These are phyloP conservation scores for Saxispiralis lemnorum DNA, from an alignment of 495 filamentous ascomycete species.

Conservation along the genomic window DNA sequence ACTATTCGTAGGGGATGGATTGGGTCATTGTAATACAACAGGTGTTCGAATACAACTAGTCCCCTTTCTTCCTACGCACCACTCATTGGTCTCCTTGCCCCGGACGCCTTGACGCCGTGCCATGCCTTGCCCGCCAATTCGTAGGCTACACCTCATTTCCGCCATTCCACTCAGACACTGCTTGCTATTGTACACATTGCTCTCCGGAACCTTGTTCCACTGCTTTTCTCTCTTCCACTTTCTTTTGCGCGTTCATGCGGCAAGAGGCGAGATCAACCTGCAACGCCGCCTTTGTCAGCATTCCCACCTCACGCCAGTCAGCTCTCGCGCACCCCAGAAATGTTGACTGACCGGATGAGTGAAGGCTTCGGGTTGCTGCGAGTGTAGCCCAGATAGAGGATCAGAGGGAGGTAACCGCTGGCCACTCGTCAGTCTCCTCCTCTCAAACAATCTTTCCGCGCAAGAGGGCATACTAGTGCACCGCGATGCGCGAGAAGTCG, in stretches of 20 bases:
- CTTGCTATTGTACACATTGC: neutral
- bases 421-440: neutral
- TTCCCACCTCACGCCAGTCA: neutral
- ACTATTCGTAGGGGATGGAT: too few relatives aligned
- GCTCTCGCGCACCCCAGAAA: neutral
- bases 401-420: constrained; percentile 90
- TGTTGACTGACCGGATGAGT: constrained; percentile 55
- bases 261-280: constrained; percentile 27
- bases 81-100: too few relatives aligned
- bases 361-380: constrained; percentile 79
- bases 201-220: neutral
- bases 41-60: too few relatives aligned
- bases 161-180: neutral
- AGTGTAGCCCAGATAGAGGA: constrained; percentile 93
- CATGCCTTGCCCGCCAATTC: neutral
- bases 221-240: neutral
- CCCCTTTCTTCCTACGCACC: too few relatives aligned
- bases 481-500: constrained; percentile 81
- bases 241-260: constrained; percentile 1
- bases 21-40: too few relatives aligned
- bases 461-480: constrained; percentile 63
- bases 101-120: neutral
- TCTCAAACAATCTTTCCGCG: neutral
- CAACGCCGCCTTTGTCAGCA: neutral
- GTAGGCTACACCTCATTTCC: neutral